These are phyloP conservation scores for Ophiostoma sp. DNA, from an alignment of 2,329 filamentous ascomycete species.

Conservation along the genomic window DNA sequence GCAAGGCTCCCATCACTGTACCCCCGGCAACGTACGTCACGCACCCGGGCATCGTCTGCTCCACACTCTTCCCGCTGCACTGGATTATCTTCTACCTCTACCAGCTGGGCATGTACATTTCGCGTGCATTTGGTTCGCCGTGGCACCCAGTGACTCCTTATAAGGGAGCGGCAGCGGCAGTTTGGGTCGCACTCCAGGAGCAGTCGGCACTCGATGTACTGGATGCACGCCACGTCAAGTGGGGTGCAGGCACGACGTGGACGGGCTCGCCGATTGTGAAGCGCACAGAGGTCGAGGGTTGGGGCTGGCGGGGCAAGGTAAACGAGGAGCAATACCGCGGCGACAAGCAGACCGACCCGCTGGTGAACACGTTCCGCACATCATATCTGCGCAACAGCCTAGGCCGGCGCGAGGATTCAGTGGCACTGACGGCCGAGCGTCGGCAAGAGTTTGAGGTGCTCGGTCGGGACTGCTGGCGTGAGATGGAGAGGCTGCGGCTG, in stretches of 20 bases:
- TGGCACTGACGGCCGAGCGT: conserved; percentile 55
- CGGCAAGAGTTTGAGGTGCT: conserved; percentile 56
- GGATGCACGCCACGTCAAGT: conserved; percentile 60
- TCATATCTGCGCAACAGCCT: conserved; percentile 43
- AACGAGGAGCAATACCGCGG: conserved; percentile 41
- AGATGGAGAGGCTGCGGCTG: conserved; percentile 65
- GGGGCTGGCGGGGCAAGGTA: conserved; percentile 65
- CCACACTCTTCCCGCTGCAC: conserved; percentile 70
- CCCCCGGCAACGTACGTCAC: conserved; percentile 60
- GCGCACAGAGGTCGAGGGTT: conserved; percentile 78
- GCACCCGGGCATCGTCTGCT: conserved; percentile 83
- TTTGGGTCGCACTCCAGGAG: conserved; percentile 69
- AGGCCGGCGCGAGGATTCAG: conserved; percentile 54
- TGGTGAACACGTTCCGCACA: not conserved
- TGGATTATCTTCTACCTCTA: conserved; percentile 66
- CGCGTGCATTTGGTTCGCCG: conserved; percentile 72
- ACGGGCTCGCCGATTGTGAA: conserved; percentile 56
- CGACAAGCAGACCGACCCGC: conserved; percentile 44
- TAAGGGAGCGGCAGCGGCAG: conserved; percentile 66
- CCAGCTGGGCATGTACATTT: conserved; percentile 60
- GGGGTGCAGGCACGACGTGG: conserved; percentile 68
- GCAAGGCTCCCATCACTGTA: conserved; percentile 40
- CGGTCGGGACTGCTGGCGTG: conserved; percentile 58
- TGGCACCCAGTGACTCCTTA: conserved; percentile 82
- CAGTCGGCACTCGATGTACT: conserved; percentile 56